Evolutionary conservation across 2,329 filamentous ascomycete species (phyloP), one percentile per base, ranked within the genome.

Genomic region (Fusarium concolor): DNA sequence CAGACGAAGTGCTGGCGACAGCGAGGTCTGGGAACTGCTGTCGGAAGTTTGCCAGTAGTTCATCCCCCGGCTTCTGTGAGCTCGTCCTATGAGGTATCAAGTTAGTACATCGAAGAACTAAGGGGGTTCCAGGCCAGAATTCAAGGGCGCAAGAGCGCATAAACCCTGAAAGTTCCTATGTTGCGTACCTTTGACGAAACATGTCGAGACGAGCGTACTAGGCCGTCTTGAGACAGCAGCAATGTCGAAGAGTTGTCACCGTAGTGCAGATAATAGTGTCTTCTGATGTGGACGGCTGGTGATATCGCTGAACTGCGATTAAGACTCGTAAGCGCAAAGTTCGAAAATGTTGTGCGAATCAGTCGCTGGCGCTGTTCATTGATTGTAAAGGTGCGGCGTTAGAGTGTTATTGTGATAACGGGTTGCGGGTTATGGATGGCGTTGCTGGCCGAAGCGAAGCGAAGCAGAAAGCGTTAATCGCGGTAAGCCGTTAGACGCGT

Each of bases 61-160:
- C 92, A 76, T 94, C 92, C 78, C 89, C 90, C 56, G 94, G 94
- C 83, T 97, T 97, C 79, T 94, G 92, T 56, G 92, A 89, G 79
- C 88, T 93, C 75, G 87, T 92, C 81, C 90, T 92, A 71, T 10
- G 46, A 43, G 10, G 44, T 43, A 22, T 29, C 38, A 35, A 56
- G 53, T 61, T 55, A 56, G 49, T 35, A 61, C 43, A 11, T 49
- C 46, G 38, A 31, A 44, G 26, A 56, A 31, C 11, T 4, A 45
- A n/a, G 10, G 15, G 26, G 15, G 26, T 20, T 38, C 20, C n/a
- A 7, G 37, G 45, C 22, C 43, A 56, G 39, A 41, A 44, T 9
- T 5, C n/a, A 31, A 17, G 31, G 26, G 26, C 18, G 42, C 45
- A 46, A 44, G 14, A 38, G 37, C 35, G 51, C 47, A 49, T 15